Base-by-base conservation (phyloP, 2,329 filamentous ascomycete genomes). In the Pseudogymnoascus sp. region DNA sequence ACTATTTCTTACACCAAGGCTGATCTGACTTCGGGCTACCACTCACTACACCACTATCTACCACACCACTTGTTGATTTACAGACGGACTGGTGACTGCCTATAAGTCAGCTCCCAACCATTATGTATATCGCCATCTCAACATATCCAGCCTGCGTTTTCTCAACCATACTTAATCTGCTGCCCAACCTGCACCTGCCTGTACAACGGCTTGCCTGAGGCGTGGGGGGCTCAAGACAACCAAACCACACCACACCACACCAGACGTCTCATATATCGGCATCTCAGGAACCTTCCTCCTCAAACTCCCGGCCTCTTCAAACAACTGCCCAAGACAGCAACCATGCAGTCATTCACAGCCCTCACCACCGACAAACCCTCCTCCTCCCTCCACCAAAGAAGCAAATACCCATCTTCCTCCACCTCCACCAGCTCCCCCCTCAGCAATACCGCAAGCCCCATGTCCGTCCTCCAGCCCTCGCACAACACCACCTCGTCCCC, bases 111-210 rank as follows among this genome's bases (percentile, higher is more conserved):
- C 14, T 9, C 43, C 43, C 22, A 50, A 50, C 43, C 22, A 50
- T 28, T 50, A 50, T 50, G 43, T 50, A 50, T 50, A 30, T 50
- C 43, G 43, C 22, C 43, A 3, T 15, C 25, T 50, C 43, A 50
- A 28, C 43, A 50, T 15, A 28, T 50, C 8, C 43, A 22, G 43
- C 43, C 43, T 50, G 25, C 43, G 28, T 50, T 9, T 50, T 30
- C 11, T 4, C n/a, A 50, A 28, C 20, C 25, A 15, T 50, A 28
- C 1, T 30, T 25, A 25, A n/a, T 50, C 43, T 50, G 43, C 43
- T 50, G 43, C 43, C 43, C 43, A 50, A 50, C 43, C 43, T 30
- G 43, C 43, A 50, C 43, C 43, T 50, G 22, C 43, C 43, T 15
- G 28, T 50, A 50, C 43, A 50, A 15, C 43, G 43, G 43, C 43